Conservation (phyloP, 2,329 filamentous ascomycete species). For the Didymella exigua region DNA sequence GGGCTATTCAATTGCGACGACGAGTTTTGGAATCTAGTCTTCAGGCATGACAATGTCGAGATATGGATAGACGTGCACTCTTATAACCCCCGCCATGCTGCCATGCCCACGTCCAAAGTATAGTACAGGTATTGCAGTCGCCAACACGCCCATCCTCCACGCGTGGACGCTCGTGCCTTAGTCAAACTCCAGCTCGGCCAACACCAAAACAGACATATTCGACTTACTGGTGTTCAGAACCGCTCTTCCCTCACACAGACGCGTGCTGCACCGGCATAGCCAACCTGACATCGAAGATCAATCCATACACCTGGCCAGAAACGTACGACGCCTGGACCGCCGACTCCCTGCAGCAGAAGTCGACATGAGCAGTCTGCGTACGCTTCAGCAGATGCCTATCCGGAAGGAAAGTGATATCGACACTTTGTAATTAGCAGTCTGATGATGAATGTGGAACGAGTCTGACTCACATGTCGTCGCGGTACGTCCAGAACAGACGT, state of each 20-base stretch:
- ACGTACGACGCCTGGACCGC: neutral
- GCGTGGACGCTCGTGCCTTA: too few species aligned
- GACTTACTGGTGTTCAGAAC: neutral
- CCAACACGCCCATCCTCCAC: too few species aligned
- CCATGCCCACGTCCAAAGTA: too few species aligned
- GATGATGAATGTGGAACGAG: neutral
- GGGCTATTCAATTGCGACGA: neutral
- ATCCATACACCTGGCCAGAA: neutral
- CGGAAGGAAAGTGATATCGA: slow-evolving; percentile 22
- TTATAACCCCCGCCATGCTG: too few species aligned
- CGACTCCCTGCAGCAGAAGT: neutral
- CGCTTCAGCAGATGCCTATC: slow-evolving; percentile 26
- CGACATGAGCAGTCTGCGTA: slow-evolving; percentile 27
- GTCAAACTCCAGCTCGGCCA: too few species aligned
- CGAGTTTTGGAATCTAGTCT: too few species aligned
- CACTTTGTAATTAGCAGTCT: slow-evolving; percentile 17
- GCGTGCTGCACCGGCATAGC: neutral
- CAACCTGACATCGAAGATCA: neutral
- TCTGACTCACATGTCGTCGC: slow-evolving; percentile 26
- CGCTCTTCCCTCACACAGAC: neutral
- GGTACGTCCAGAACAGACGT: slow-evolving; percentile 21
- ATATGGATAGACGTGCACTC: too few species aligned
- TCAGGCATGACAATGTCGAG: neutral
- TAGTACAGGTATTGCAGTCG: too few species aligned
- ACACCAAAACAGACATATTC: neutral